Conservation (phyloP, 371 early-diverging fungal species). For the Umbelopsis sp. region DNA sequence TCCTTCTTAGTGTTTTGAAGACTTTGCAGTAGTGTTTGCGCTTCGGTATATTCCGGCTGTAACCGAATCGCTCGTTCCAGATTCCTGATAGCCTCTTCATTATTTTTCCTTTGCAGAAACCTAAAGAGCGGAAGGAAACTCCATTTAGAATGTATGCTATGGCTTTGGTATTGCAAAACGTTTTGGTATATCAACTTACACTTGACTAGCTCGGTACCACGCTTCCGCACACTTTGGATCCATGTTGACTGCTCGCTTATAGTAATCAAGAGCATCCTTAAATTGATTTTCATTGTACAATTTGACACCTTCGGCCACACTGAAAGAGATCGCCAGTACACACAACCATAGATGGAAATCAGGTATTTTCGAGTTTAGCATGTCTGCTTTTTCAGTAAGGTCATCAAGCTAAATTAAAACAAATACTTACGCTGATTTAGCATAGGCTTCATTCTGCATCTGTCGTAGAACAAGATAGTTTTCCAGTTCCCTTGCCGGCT, state of each 20-base stretch:
- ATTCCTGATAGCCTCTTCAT: conserved; percentile 35
- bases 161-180: no score
- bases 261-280: conserved; percentile 44
- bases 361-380: no score
- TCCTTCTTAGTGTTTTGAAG: conserved; percentile 32
- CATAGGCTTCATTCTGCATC: conserved; percentile 50
- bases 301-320: conserved; percentile 50
- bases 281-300: conserved; percentile 29
- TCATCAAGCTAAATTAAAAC: neutral
- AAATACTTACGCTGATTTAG: conserved; percentile 44
- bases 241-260: conserved; percentile 54
- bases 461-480: conserved; percentile 45
- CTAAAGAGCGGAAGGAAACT: conserved; percentile 17
- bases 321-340: conserved; percentile 12
- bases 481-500: conserved; percentile 31
- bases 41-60: conserved; percentile 38
- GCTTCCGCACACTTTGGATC: conserved; percentile 56
- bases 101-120: conserved; percentile 35
- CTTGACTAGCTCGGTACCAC: conserved; percentile 50
- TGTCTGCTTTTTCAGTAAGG: neutral
- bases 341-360: no score
- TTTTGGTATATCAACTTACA: conserved; percentile 27
- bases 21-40: conserved; percentile 35
- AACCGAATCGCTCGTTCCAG: conserved; percentile 39
- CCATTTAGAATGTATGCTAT: no score